These are phyloP conservation scores for Scheffersomyces illinoinensis DNA, from an alignment of 1,139 yeast genomes.

Conservation along the genomic window DNA sequence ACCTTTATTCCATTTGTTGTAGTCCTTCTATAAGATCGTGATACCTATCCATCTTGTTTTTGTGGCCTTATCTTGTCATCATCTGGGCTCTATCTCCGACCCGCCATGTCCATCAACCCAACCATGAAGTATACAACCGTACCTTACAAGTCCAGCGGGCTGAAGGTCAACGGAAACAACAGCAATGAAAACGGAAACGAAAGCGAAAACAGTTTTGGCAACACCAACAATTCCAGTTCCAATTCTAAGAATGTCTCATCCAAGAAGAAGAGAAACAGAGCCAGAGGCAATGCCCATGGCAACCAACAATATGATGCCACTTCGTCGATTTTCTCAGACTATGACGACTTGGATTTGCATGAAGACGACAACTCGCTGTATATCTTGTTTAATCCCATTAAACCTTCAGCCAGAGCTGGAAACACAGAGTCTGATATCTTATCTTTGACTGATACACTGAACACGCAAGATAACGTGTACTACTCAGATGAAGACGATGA, in stretches of 20 bases:
- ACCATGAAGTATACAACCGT: constrained; percentile 7
- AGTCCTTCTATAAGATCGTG: background rate
- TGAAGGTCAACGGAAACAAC: constrained; percentile 3
- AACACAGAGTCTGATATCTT: constrained; percentile 36
- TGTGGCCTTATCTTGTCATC: background rate
- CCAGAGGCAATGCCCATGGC: constrained; percentile 1
- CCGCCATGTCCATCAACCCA: constrained; percentile 8
- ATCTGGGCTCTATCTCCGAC: background rate
- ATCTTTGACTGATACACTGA: constrained; percentile 35
- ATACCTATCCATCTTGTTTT: background rate
- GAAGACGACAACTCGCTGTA: constrained; percentile 41
- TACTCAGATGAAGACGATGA: constrained; percentile 8
- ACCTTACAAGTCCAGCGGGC: constrained; percentile 5
- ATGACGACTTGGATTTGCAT: constrained; percentile 14
- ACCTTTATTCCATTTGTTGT: background rate
- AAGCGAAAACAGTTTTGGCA: background rate
- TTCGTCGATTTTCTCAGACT: constrained; percentile 22
- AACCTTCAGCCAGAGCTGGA: constrained; percentile 4
- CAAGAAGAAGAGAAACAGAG: background rate
- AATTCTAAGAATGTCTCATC: background rate
- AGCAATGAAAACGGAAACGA: constrained; percentile 2
- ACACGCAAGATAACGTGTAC: constrained; percentile 5
- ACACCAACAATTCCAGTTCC: constrained; percentile 5
- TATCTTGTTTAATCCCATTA: constrained; percentile 42
- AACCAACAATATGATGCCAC: constrained; percentile 14